These are phyloP conservation scores for Pseudogymnoascus sp. DNA, from an alignment of 2,329 filamentous ascomycete species.

Conservation along the genomic window DNA sequence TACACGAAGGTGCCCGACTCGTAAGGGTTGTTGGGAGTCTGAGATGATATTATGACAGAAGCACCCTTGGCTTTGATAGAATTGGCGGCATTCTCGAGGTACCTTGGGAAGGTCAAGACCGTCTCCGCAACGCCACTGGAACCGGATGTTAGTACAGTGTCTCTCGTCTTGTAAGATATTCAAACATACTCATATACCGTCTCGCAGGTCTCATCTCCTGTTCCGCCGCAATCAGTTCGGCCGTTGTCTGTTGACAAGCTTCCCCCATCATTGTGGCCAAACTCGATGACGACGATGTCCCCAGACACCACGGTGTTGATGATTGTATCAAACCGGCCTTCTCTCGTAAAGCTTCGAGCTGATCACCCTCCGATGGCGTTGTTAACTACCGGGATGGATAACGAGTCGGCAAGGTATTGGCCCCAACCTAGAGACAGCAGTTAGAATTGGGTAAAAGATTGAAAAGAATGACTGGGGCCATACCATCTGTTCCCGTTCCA, in stretches of 20 bases:
- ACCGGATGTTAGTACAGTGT: not conserved
- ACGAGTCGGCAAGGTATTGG: conserved; percentile 15
- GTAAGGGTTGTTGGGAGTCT: conserved; percentile 57
- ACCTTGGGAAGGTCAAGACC: conserved; percentile 11
- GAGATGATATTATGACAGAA: conserved; percentile 48
- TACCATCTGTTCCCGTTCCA: conserved; percentile 14
- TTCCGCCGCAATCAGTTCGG: conserved; percentile 45
- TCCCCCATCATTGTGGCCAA: conserved; percentile 65
- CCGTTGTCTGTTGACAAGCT: conserved; percentile 49
- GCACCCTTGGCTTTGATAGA: conserved; percentile 44
- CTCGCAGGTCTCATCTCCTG: conserved; percentile 18
- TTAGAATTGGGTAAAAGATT: not conserved
- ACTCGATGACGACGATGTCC: conserved; percentile 62
- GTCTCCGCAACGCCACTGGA: not conserved
- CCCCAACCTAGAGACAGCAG: conserved; percentile 16
- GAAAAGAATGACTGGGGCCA: no score
- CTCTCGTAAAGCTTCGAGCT: conserved; percentile 55
- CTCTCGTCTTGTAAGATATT: not conserved
- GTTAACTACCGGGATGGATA: conserved; percentile 33
- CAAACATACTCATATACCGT: conserved; percentile 8
- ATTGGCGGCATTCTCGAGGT: conserved; percentile 21
- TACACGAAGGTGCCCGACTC: conserved; percentile 43
- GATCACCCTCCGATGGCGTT: conserved; percentile 56
- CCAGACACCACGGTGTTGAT: conserved; percentile 42
- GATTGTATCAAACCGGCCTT: conserved; percentile 54